A percentile compares a stretch with the other conserved stretches of the same genome.
Conservation (phyloP, 495 filamentous ascomycete genomes). For the Parmelia sp. region DNA sequence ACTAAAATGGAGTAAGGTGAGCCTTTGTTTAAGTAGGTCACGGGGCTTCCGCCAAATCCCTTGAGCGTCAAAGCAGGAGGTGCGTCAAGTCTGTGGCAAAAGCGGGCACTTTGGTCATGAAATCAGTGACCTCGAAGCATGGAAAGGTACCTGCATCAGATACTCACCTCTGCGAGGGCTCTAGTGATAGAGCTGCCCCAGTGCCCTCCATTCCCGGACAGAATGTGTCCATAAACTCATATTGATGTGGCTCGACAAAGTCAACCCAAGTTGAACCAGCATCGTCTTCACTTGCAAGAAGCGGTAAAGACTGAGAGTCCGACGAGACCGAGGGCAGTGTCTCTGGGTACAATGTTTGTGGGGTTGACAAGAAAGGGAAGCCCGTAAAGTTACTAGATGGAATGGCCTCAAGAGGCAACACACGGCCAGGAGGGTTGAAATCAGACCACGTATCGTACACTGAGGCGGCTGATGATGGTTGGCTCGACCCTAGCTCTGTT, state of each 20-base stretch:
- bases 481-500: background rate
- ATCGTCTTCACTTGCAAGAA: background rate
- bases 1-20: background rate
- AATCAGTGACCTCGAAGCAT: background rate
- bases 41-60: background rate
- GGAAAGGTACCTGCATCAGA: background rate
- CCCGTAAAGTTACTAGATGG: background rate
- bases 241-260: background rate
- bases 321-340: background rate
- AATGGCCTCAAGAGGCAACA: background rate
- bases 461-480: background rate
- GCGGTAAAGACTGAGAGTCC: background rate
- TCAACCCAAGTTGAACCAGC: background rate
- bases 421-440: background rate
- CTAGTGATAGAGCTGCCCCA: background rate
- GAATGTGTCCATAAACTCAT: background rate
- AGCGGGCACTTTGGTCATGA: background rate
- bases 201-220: background rate
- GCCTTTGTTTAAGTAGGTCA: conserved; percentile 1
- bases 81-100: background rate
- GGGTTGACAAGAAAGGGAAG: background rate
- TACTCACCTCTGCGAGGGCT: background rate
- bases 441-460: background rate
- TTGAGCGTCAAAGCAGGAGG: background rate
- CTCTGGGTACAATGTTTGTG: background rate